These are phyloP conservation scores for Dactylis glomerata DNA, from an alignment of 176 grass and related monocot species.

Conservation along the genomic window DNA sequence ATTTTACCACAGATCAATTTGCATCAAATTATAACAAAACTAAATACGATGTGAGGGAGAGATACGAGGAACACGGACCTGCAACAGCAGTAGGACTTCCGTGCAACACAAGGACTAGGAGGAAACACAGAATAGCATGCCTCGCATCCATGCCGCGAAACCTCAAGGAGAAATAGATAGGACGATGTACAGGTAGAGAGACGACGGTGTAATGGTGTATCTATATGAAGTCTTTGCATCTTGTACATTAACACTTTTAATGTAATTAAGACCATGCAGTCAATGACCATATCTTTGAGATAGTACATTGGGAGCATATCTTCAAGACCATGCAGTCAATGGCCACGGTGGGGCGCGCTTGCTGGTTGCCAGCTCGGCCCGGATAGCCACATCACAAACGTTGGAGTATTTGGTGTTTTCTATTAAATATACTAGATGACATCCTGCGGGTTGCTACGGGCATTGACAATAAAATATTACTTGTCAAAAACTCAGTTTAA, in stretches of 20 bases:
- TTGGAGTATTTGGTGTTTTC: no score
- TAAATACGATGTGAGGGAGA: not conserved
- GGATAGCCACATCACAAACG: no score
- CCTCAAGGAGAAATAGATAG: not conserved
- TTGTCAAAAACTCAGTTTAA: no score
- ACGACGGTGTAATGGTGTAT: not conserved
- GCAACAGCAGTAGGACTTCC: not conserved
- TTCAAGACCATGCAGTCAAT: no score
- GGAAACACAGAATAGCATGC: not conserved
- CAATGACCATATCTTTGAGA: not conserved
- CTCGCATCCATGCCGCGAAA: not conserved
- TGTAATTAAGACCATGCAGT: not conserved
- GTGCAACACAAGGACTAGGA: not conserved
- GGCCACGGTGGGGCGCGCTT: no score
- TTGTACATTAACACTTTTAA: not conserved
- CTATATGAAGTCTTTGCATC: not conserved
- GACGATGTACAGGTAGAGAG: no score
- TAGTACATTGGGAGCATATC: no score
- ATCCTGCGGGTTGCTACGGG: no score
- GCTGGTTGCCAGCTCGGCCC: no score
- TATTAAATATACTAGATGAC: no score
- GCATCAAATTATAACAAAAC: not conserved
- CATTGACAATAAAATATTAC: no score
- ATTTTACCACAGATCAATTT: not conserved
- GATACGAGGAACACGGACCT: not conserved